Evolutionary conservation across 192 early-diverging fungal genomes (phyloP).

Genomic region (Coemansia umbellata): DNA sequence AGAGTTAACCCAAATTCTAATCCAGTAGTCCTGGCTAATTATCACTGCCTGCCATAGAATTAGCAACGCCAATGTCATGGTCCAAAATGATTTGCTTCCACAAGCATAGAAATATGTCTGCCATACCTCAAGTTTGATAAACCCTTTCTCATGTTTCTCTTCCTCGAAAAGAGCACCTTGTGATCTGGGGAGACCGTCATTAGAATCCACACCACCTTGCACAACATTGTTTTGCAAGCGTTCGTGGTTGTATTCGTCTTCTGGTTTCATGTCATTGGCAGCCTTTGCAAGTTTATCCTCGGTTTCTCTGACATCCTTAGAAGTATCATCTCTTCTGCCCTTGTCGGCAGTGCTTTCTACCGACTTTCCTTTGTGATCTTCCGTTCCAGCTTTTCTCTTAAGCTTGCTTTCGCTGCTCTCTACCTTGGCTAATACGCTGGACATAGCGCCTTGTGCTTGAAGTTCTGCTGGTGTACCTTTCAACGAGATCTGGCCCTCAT

Average conservation of each 20-base stretch:
- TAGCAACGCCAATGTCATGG: constrained; percentile 48
- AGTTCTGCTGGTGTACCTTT: constrained; percentile 49
- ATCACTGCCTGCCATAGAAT: constrained; percentile 33
- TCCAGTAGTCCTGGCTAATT: constrained; percentile 60
- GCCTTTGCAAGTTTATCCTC: not conserved
- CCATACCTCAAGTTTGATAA: constrained; percentile 69
- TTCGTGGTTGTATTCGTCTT: constrained; percentile 26
- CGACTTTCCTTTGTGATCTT: constrained; percentile 13
- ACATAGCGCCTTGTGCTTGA: constrained; percentile 35
- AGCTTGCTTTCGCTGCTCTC: constrained; percentile 6
- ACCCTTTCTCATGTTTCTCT: constrained; percentile 74
- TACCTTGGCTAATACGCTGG: constrained; percentile 1
- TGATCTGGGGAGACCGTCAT: constrained; percentile 5
- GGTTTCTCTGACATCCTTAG: too few relatives aligned
- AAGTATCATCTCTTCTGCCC: not conserved
- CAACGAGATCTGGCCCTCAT: constrained; percentile 55
- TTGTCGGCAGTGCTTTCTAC: not conserved
- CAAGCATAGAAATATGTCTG: constrained; percentile 64
- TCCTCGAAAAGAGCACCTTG: constrained; percentile 66
- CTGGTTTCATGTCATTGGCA: constrained; percentile 4
- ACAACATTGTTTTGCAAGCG: constrained; percentile 13
- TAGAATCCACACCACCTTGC: constrained; percentile 30
- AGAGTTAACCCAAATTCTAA: constrained; percentile 56
- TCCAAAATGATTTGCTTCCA: constrained; percentile 60
- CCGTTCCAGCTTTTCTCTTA: not conserved